Evolutionary conservation across 2,329 filamentous ascomycete genomes (phyloP).

Genomic region (Trichophyton mentagrophytes): DNA sequence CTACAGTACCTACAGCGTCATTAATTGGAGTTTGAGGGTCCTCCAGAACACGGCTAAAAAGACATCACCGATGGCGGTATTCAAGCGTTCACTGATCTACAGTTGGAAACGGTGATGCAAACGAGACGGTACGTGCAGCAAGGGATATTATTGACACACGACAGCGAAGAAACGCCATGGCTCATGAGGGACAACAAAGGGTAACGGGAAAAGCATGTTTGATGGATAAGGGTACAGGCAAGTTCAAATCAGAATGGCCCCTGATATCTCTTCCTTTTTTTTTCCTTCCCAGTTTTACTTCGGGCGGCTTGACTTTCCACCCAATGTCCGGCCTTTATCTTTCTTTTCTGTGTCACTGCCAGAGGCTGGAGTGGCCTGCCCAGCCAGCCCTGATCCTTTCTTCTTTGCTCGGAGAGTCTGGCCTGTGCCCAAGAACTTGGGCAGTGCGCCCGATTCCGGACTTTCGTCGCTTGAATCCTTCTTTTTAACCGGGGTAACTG

Average conservation of each 20-base stretch:
- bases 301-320: background rate
- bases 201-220: background rate
- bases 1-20: too few relatives aligned
- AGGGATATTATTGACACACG: background rate
- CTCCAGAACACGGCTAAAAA: too few relatives aligned
- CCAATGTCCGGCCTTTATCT: slow-evolving; percentile 11
- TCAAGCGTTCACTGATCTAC: too few relatives aligned
- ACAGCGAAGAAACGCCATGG: too few relatives aligned
- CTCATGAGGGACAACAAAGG: too few relatives aligned
- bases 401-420: slow-evolving; percentile 64
- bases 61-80: too few relatives aligned
- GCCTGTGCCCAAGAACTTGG: slow-evolving; percentile 72
- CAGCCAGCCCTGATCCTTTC: slow-evolving; percentile 32
- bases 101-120: too few relatives aligned
- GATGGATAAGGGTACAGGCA: background rate
- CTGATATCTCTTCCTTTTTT: background rate
- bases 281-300: background rate
- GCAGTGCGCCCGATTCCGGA: slow-evolving; percentile 48
- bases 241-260: background rate
- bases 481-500: slow-evolving; percentile 76
- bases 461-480: slow-evolving; percentile 47
- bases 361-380: slow-evolving; percentile 23
- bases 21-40: too few relatives aligned
- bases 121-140: too few relatives aligned
- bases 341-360: slow-evolving; percentile 23